phyloP scores from a whole-genome alignment of 768 basidiomycete species.

The Collybiopsis confluens region DNA sequence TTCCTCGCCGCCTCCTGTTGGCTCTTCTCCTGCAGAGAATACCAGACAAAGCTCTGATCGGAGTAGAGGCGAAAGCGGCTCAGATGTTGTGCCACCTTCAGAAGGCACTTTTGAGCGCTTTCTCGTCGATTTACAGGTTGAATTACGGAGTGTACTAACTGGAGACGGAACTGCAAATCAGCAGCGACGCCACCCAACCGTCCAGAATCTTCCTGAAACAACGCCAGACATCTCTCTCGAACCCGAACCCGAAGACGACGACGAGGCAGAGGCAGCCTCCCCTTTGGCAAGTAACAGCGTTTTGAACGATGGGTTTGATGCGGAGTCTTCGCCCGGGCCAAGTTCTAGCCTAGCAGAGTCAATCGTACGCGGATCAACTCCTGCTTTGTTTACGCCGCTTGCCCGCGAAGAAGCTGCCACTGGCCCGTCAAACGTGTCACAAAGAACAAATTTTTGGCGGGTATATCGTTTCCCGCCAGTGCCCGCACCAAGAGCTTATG shows the following conservation, averaged over 20 bases:
- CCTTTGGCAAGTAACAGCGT: conserved; percentile 30
- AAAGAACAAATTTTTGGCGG: conserved; percentile 76
- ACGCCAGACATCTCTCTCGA: no score
- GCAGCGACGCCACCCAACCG: no score
- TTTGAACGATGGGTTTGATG: conserved; percentile 22
- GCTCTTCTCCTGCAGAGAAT: neutral
- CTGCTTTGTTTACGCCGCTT: no score
- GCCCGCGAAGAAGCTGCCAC: neutral
- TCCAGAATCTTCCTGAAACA: no score
- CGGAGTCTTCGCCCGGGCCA: conserved; percentile 17
- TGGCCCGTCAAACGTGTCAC: neutral
- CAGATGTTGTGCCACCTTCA: conserved; percentile 24
- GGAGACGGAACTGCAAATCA: neutral
- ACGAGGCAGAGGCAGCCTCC: conserved; percentile 22
- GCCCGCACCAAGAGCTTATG: conserved; percentile 27
- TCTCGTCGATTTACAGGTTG: conserved; percentile 71
- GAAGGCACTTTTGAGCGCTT: conserved; percentile 82
- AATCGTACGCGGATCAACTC: conserved; percentile 23
- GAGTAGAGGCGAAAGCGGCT: neutral
- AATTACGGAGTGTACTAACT: conserved; percentile 61
- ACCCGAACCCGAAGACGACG: conserved; percentile 8
- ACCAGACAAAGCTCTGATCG: neutral
- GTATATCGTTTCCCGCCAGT: conserved; percentile 80
- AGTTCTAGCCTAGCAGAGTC: conserved; percentile 16
- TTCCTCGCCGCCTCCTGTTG: conserved; percentile 23